Evolutionary conservation across 2,329 filamentous ascomycete species (phyloP).

Genomic region (Verticillium alfalfae): DNA sequence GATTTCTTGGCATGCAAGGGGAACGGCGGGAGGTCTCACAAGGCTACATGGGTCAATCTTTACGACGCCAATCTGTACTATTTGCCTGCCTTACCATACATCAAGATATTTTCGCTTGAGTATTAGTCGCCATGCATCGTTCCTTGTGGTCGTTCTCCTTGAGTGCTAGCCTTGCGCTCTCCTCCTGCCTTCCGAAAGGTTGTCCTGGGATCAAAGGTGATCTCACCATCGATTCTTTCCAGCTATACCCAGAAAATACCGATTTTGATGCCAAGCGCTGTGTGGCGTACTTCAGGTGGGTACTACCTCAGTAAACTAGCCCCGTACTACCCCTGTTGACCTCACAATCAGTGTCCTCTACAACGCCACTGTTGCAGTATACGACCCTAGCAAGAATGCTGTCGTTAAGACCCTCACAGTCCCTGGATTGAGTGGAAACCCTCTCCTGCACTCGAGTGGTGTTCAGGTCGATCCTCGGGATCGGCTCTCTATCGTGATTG

Average conservation of each 20-base stretch:
- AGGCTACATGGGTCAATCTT: no score
- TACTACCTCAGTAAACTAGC: not conserved
- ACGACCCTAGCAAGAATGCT: conserved; percentile 12
- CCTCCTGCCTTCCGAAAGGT: not conserved
- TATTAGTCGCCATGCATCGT: not conserved
- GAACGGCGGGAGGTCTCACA: no score
- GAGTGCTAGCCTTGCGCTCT: not conserved
- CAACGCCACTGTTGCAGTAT: conserved; percentile 14
- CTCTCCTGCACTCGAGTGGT: conserved; percentile 10
- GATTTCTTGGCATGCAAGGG: no score
- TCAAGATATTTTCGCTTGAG: no score
- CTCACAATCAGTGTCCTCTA: conserved; percentile 12
- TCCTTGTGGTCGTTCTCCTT: not conserved
- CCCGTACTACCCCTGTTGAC: not conserved
- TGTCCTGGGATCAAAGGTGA: not conserved
- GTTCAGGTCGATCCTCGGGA: conserved; percentile 10
- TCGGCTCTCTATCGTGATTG: conserved; percentile 11
- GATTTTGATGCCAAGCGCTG: conserved; percentile 13
- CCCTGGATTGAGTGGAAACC: conserved; percentile 9
- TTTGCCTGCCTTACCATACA: no score
- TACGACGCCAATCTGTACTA: no score
- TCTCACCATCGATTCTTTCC: conserved; percentile 4
- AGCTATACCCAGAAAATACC: conserved; percentile 16
- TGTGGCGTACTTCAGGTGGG: conserved; percentile 13
- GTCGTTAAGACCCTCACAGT: conserved; percentile 11